Percentiles rank a stretch among this genome's conserved stretches.
phyloP scores from a whole-genome alignment of 345 rosid genomes.

The Eucalyptus cloeziana region DNA sequence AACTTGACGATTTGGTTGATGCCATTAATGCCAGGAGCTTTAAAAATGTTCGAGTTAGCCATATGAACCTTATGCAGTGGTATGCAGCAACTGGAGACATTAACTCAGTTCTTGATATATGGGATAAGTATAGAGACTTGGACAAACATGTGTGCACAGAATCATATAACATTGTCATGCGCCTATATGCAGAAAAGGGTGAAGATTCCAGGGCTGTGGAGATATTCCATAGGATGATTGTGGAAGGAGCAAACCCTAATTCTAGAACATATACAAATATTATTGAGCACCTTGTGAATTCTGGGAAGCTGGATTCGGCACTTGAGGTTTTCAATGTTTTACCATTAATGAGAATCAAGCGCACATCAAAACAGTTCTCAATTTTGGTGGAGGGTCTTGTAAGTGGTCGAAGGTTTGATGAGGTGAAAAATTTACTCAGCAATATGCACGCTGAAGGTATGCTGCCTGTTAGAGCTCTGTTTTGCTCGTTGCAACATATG shows the following conservation, averaged over 20 bases:
- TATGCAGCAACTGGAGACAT: conserved; percentile 41
- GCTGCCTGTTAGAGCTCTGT: conserved; percentile 47
- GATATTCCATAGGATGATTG: conserved; percentile 36
- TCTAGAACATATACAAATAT: conserved; percentile 74
- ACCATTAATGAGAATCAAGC: conserved; percentile 73
- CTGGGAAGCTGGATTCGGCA: conserved; percentile 53
- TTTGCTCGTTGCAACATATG: conserved; percentile 38
- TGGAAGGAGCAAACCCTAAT: conserved; percentile 71
- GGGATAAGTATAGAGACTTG: conserved; percentile 38
- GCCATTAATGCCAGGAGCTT: conserved; percentile 37
- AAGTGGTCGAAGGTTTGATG: conserved; percentile 29
- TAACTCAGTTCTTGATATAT: conserved; percentile 40
- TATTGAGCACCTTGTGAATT: conserved; percentile 56
- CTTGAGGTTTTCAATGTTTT: conserved; percentile 40
- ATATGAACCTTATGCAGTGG: conserved; percentile 68
- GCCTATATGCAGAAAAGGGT: conserved; percentile 27
- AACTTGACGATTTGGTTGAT: conserved; percentile 37
- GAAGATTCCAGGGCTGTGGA: conserved; percentile 36
- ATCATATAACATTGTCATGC: conserved; percentile 58
- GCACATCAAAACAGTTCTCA: conserved; percentile 57
- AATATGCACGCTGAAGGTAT: conserved; percentile 69
- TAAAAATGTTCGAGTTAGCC: conserved; percentile 31
- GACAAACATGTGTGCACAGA: conserved; percentile 46
- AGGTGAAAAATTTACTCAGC: conserved; percentile 37
- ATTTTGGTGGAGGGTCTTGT: conserved; percentile 45